Conservation (phyloP, 768 basidiomycete genomes). For the Lentinula detonsa region DNA sequence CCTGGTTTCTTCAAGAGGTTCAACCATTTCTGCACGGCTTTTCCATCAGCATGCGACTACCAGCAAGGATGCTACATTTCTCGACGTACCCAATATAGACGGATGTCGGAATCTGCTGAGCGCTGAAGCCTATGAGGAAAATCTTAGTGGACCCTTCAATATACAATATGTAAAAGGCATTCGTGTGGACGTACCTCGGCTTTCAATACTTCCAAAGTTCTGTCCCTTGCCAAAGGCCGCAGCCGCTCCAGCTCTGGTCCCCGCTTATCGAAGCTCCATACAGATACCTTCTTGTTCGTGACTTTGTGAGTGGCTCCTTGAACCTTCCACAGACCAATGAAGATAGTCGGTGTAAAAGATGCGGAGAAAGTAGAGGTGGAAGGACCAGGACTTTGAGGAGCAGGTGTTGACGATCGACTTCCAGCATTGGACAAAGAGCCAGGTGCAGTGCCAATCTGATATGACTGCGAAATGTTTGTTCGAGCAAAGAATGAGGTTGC, state of each 20-base stretch:
- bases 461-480: constrained; percentile 76
- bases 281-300: constrained; percentile 83
- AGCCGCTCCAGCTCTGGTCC: constrained; percentile 68
- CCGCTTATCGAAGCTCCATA: constrained; percentile 91
- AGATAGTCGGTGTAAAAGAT: constrained; percentile 44
- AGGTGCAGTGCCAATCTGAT: constrained; percentile 46
- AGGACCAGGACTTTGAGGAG: constrained; percentile 14
- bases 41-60: neutral
- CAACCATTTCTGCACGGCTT: constrained; percentile 77
- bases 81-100: constrained; percentile 69
- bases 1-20: constrained; percentile 91
- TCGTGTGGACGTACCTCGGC: constrained; percentile 59
- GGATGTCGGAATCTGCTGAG: constrained; percentile 87
- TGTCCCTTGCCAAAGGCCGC: constrained; percentile 59
- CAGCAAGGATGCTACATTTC: neutral
- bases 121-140: constrained; percentile 60
- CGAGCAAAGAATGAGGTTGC: constrained; percentile 80
- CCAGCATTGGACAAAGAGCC: constrained; percentile 21
- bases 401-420: constrained; percentile 47
- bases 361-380: constrained; percentile 15
- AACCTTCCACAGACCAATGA: constrained; percentile 86
- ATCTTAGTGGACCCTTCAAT: constrained; percentile 5
- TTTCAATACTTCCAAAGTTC: constrained; percentile 79
- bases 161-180: constrained; percentile 2
- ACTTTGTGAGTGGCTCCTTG: constrained; percentile 84